Evolutionary conservation across 2,329 filamentous ascomycete genomes (phyloP).

Genomic region (Hypoxylon sp.): DNA sequence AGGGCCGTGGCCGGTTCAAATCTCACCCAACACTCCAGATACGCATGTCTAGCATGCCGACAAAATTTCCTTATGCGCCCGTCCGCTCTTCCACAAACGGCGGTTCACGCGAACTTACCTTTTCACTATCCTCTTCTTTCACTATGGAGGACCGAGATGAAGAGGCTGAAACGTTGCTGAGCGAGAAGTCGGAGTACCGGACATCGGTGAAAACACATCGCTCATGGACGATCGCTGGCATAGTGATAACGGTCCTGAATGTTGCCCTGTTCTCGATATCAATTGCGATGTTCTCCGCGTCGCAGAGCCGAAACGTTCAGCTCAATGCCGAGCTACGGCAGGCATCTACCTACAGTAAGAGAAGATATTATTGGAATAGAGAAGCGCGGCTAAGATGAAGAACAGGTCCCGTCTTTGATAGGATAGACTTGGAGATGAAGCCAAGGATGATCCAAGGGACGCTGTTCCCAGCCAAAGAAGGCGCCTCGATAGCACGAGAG

Average conservation of each 20-base stretch:
- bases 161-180: constrained; percentile 18
- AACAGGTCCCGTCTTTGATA: constrained; percentile 43
- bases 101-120: background rate
- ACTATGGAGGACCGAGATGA: constrained; percentile 23
- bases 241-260: constrained; percentile 25
- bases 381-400: constrained; percentile 9
- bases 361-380: background rate
- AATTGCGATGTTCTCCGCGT: constrained; percentile 23
- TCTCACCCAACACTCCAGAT: background rate
- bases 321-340: constrained; percentile 32
- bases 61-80: constrained; percentile 6
- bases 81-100: background rate
- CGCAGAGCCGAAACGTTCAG: constrained; percentile 5
- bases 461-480: constrained; percentile 45
- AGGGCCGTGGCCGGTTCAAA: background rate
- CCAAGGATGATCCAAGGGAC: constrained; percentile 45
- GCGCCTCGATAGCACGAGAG: constrained; percentile 46
- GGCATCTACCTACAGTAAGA: constrained; percentile 37
- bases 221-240: background rate
- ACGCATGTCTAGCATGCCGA: constrained; percentile 4
- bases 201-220: background rate
- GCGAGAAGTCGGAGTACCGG: constrained; percentile 5
- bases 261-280: constrained; percentile 27
- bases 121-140: constrained; percentile 16
- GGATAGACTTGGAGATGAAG: constrained; percentile 42